These are phyloP conservation scores for Arthroderma sp. DNA, from an alignment of 2,329 filamentous ascomycete species.

Conservation along the genomic window DNA sequence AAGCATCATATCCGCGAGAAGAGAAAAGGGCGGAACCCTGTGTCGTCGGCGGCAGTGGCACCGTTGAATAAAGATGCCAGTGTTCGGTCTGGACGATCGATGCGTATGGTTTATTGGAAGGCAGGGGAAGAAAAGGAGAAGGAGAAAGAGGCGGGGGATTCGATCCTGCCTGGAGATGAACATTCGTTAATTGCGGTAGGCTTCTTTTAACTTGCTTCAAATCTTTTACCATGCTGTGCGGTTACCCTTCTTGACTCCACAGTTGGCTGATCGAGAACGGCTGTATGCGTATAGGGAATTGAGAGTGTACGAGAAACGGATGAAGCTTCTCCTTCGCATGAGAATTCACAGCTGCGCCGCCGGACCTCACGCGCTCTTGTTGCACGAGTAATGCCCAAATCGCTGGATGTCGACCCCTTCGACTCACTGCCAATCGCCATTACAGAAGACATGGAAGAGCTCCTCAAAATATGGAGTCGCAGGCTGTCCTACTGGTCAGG, in stretches of 20 bases:
- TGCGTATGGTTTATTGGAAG: background rate
- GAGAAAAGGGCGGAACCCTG: slow-evolving; percentile 20
- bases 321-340: background rate
- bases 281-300: background rate
- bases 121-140: background rate
- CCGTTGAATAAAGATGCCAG: background rate
- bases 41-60: background rate
- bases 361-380: background rate
- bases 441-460: slow-evolving; percentile 18
- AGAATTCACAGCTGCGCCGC: background rate
- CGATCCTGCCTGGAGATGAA: background rate
- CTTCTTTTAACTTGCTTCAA: background rate
- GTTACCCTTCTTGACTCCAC: background rate
- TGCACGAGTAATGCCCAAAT: background rate
- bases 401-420: slow-evolving; percentile 17
- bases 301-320: background rate
- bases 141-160: background rate
- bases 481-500: slow-evolving; percentile 30
- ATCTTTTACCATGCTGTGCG: background rate
- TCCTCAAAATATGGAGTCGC: slow-evolving; percentile 24
- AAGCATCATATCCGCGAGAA: slow-evolving; percentile 32
- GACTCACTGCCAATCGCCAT: slow-evolving; percentile 17
- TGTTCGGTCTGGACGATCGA: background rate
- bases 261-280: background rate
- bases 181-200: background rate